Percentiles rank a stretch among this genome's conserved stretches.
phyloP scores from a whole-genome alignment of 352 stramenopile genomes.

The Blastocystis sp. region DNA sequence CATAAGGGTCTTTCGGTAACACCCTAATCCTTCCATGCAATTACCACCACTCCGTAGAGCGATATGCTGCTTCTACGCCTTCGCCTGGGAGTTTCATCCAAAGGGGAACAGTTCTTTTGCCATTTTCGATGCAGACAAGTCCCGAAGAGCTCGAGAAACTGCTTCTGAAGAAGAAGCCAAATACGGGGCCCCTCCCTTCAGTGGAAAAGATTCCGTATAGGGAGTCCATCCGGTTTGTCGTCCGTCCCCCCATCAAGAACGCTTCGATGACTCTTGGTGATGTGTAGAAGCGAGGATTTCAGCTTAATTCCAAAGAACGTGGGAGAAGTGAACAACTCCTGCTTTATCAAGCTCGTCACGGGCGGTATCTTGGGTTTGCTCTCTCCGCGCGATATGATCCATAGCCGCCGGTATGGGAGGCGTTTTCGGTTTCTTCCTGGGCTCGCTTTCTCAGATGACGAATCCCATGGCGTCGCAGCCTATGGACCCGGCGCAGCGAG shows the following conservation, averaged over 20 bases:
- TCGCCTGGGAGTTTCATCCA: no score
- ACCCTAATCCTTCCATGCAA: background rate
- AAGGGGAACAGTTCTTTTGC: background rate
- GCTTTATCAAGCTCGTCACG: constrained; percentile 46
- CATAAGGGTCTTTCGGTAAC: background rate
- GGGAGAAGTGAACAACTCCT: constrained; percentile 40
- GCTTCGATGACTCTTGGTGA: background rate
- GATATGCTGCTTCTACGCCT: no score
- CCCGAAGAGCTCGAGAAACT: constrained; percentile 43
- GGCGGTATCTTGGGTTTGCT: constrained; percentile 12
- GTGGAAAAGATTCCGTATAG: constrained; percentile 7
- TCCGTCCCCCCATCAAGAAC: constrained; percentile 17
- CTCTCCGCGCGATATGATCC: background rate
- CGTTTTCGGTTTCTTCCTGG: constrained; percentile 60
- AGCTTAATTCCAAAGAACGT: constrained; percentile 17
- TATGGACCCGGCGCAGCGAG: background rate
- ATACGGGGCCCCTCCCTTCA: constrained; percentile 3
- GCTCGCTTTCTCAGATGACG: constrained; percentile 13
- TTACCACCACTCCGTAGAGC: background rate
- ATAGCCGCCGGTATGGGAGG: constrained; percentile 26
- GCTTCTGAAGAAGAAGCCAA: constrained; percentile 32
- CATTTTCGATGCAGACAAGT: constrained; percentile 53
- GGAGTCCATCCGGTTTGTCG: constrained; percentile 27
- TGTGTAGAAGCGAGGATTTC: constrained; percentile 3
- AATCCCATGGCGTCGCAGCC: background rate